phyloP scores from a whole-genome alignment of 1,284 basidiomycete species.

The Xerocomus nothofagi region DNA sequence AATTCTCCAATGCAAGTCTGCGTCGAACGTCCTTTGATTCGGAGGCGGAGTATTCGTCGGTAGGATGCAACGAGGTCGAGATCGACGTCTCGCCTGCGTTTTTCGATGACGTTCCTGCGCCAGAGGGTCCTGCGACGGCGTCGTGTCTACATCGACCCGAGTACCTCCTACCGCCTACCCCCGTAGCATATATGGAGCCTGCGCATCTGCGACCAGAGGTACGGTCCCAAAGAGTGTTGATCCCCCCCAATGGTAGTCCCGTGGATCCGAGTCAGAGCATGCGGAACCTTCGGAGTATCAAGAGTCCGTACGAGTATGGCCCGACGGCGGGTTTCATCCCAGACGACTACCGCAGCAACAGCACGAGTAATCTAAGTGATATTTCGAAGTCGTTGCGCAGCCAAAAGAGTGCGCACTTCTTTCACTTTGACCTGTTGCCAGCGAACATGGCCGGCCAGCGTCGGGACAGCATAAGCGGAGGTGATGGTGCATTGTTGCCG shows the following conservation, averaged over 20 bases:
- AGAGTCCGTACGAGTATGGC: constrained; percentile 15
- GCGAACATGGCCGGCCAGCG: neutral
- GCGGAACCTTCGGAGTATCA: constrained; percentile 1
- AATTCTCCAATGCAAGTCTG: constrained; percentile 13
- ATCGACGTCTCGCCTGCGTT: constrained; percentile 63
- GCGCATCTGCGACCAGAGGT: constrained; percentile 19
- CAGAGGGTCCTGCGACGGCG: constrained; percentile 54
- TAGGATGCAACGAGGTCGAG: constrained; percentile 36
- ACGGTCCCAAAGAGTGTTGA: neutral
- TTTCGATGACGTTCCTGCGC: constrained; percentile 55
- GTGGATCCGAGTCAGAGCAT: constrained; percentile 5
- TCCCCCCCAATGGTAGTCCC: neutral
- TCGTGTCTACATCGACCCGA: constrained; percentile 34
- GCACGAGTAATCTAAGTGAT: constrained; percentile 13
- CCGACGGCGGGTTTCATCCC: constrained; percentile 34
- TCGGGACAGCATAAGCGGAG: neutral
- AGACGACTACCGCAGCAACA: constrained; percentile 7
- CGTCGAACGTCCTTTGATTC: constrained; percentile 19
- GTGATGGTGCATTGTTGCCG: neutral
- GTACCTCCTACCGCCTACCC: constrained; percentile 24
- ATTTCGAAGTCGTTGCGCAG: constrained; percentile 10
- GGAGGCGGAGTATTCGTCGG: constrained; percentile 8
- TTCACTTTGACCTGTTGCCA: constrained; percentile 34
- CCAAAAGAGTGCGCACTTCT: constrained; percentile 21
- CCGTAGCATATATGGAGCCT: constrained; percentile 30